Evolutionary conservation across 192 early-diverging fungal genomes (phyloP).

Genomic region (Mortierella alpina): DNA sequence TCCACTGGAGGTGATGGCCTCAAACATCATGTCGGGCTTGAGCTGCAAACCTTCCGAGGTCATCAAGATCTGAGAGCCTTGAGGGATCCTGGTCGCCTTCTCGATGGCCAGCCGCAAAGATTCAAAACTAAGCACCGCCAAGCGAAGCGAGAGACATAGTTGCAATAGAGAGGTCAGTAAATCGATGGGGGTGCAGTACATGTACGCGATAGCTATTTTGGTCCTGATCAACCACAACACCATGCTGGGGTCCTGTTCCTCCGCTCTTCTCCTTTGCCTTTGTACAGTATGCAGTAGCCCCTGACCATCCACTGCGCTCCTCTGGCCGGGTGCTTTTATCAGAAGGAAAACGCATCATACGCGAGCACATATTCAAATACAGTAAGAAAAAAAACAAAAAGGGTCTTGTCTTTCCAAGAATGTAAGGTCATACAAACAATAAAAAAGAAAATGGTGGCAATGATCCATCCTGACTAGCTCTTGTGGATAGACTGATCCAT

Average conservation of each 20-base stretch:
- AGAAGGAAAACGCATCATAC: too few relatives aligned
- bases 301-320: too few relatives aligned
- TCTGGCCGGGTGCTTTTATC: too few relatives aligned
- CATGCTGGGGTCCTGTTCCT: too few relatives aligned
- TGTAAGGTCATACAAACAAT: not conserved
- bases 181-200: not conserved
- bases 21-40: slow-evolving; percentile 57
- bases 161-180: not conserved
- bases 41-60: slow-evolving; percentile 62
- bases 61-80: slow-evolving; percentile 63
- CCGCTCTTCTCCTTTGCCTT: too few relatives aligned
- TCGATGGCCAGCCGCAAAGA: slow-evolving; percentile 54
- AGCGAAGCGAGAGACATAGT: not conserved
- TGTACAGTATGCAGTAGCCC: too few relatives aligned
- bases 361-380: too few relatives aligned
- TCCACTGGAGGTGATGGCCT: slow-evolving; percentile 53
- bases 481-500: too few relatives aligned
- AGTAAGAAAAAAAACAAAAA: too few relatives aligned
- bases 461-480: not conserved
- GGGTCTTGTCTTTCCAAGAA: too few relatives aligned
- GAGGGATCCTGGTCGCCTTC: slow-evolving; percentile 56
- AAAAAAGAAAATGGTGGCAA: slow-evolving; percentile 17
- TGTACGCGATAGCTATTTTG: too few relatives aligned
- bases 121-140: slow-evolving; percentile 31
- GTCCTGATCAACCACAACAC: too few relatives aligned